phyloP scores from a whole-genome alignment of 202 grass and related monocot species.

The Carex arenaria region DNA sequence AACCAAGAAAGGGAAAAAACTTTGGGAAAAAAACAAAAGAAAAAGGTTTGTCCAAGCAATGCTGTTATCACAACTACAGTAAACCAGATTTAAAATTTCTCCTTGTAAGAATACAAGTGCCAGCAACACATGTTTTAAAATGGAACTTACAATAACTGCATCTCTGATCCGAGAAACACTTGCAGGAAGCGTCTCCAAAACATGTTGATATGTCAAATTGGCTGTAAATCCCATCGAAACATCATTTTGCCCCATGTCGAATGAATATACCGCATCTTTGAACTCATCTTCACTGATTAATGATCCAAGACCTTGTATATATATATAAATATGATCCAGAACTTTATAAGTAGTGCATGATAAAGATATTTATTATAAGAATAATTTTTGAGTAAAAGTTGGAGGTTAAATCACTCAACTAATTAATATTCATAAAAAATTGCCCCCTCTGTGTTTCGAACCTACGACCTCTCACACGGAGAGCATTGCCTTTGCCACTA shows the following conservation, averaged over 20 bases:
- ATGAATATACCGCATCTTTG: slow-evolving; percentile 28
- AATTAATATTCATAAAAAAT: no score
- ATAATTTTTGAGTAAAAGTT: not conserved
- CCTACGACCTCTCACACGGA: no score
- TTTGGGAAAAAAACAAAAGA: no score
- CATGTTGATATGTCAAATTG: slow-evolving; percentile 30
- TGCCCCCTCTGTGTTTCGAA: no score
- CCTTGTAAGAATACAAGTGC: no score
- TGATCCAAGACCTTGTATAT: slow-evolving; percentile 18
- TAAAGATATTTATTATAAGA: not conserved
- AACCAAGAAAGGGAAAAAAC: no score
- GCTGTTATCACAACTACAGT: not conserved
- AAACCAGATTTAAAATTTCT: not conserved
- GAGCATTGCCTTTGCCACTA: no score
- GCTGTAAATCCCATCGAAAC: slow-evolving; percentile 3
- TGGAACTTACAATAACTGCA: slow-evolving; percentile 27
- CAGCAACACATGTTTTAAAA: no score
- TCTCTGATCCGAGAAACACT: slow-evolving; percentile 29
- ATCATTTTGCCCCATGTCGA: slow-evolving; percentile 59
- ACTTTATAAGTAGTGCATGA: not conserved
- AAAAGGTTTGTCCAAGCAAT: not conserved
- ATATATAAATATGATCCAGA: not conserved
- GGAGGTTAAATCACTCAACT: no score
- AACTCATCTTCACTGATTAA: slow-evolving; percentile 38
- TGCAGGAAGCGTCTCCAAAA: slow-evolving; percentile 23